Evolutionary conservation across 345 rosid genomes (phyloP).

Genomic region (Laguncularia racemosa): DNA sequence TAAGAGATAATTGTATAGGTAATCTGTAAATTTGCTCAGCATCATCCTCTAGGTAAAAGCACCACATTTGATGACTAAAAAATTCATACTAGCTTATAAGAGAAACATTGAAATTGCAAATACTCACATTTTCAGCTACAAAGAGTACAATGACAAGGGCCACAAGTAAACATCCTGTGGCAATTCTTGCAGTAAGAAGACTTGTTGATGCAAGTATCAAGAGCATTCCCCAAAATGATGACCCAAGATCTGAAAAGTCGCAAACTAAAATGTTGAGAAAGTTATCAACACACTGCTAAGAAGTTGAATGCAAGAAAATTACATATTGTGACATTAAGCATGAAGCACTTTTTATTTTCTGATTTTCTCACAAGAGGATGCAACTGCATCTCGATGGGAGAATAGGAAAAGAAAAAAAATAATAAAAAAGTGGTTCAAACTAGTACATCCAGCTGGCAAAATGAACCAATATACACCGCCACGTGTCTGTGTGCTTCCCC

Average conservation of each 20-base stretch:
- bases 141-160: slow-evolving; percentile 49
- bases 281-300: background rate
- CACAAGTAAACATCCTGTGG: slow-evolving; percentile 49
- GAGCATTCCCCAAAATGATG: slow-evolving; percentile 70
- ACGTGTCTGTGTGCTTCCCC: slow-evolving; percentile 54
- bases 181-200: slow-evolving; percentile 57
- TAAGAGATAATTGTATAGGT: too few species aligned
- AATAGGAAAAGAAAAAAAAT: slow-evolving; percentile 1
- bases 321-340: too few species aligned
- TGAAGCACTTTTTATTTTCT: too few species aligned
- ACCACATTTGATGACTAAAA: background rate
- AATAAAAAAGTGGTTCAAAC: slow-evolving; percentile 6
- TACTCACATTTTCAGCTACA: slow-evolving; percentile 58
- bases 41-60: too few species aligned
- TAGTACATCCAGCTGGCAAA: slow-evolving; percentile 61
- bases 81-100: background rate
- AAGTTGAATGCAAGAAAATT: background rate
- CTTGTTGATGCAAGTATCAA: slow-evolving; percentile 62
- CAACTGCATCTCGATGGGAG: background rate
- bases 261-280: background rate
- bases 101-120: background rate
- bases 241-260: slow-evolving; percentile 45
- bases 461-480: slow-evolving; percentile 58
- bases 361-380: too few species aligned
- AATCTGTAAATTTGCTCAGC: too few species aligned